These are phyloP conservation scores for Artomyces pyxidatus DNA, from an alignment of 768 basidiomycete species.

Conservation along the genomic window DNA sequence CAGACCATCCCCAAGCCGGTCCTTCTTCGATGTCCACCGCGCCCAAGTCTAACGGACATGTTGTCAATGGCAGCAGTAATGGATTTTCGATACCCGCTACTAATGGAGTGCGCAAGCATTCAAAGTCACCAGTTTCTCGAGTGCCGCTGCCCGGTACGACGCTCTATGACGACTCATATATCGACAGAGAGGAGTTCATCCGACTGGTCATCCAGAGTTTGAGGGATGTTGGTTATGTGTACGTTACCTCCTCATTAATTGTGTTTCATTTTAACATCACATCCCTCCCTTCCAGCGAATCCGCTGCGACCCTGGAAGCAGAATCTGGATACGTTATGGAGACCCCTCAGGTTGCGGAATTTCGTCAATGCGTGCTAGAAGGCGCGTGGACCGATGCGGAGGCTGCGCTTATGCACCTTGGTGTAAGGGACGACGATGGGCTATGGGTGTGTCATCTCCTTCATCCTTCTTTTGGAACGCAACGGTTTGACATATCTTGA, in stretches of 20 bases:
- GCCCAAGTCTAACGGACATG: slow-evolving; percentile 13
- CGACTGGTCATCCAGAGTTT: slow-evolving; percentile 83
- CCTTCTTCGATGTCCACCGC: slow-evolving; percentile 7
- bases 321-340: slow-evolving; percentile 92
- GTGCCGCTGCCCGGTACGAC: slow-evolving; percentile 66
- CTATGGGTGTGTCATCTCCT: slow-evolving; percentile 46
- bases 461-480: neutral
- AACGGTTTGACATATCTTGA: slow-evolving; percentile 1
- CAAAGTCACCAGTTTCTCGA: slow-evolving; percentile 40
- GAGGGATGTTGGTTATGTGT: slow-evolving; percentile 74
- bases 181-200: slow-evolving; percentile 88
- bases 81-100: slow-evolving; percentile 1
- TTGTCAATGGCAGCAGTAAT: slow-evolving; percentile 27
- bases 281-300: slow-evolving; percentile 48
- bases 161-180: slow-evolving; percentile 68
- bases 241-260: slow-evolving; percentile 11
- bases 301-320: slow-evolving; percentile 80
- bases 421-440: slow-evolving; percentile 59
- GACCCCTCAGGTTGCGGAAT: slow-evolving; percentile 64
- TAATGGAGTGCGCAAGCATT: slow-evolving; percentile 43
- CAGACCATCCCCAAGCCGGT: slow-evolving; percentile 8
- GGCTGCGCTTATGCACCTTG: slow-evolving; percentile 55
- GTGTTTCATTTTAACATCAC: slow-evolving; percentile 7
- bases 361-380: slow-evolving; percentile 70
- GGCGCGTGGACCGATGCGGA: slow-evolving; percentile 80